Evolutionary conservation across 495 filamentous ascomycete species (phyloP).

Genomic region (Rhypophila decipiens): DNA sequence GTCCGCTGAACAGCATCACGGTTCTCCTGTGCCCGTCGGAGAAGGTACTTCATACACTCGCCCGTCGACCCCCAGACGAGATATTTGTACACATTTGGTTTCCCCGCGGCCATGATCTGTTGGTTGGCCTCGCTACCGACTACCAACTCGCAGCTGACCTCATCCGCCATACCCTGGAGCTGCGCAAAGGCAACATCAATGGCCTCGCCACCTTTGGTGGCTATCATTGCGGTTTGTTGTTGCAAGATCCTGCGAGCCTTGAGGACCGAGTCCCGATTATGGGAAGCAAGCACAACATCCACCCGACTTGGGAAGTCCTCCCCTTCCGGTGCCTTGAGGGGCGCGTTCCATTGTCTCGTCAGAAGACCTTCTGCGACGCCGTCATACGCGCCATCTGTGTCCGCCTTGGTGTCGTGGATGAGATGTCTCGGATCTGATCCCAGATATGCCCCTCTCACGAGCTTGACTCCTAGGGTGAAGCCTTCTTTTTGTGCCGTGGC

Average conservation of each 20-base stretch:
- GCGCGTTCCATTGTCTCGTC: constrained; percentile 38
- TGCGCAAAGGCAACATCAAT: constrained; percentile 76
- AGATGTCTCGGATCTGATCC: constrained; percentile 69
- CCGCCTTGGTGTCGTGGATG: constrained; percentile 73
- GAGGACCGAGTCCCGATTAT: constrained; percentile 77
- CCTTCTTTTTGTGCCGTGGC: constrained; percentile 56
- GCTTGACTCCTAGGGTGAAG: constrained; percentile 80
- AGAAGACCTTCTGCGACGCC: constrained; percentile 32
- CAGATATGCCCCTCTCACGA: constrained; percentile 89
- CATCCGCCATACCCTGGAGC: constrained; percentile 95
- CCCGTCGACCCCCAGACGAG: constrained; percentile 84
- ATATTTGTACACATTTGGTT: constrained; percentile 75
- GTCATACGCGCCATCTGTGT: constrained; percentile 53
- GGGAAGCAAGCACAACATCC: constrained; percentile 77
- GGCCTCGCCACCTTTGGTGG: constrained; percentile 24
- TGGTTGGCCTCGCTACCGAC: constrained; percentile 17
- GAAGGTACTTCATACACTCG: constrained; percentile 90
- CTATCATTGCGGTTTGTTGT: no score
- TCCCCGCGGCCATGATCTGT: constrained; percentile 3
- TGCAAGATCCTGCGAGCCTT: constrained; percentile 52
- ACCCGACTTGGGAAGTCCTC: constrained; percentile 54
- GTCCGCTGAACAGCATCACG: constrained; percentile 78
- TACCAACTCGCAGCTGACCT: constrained; percentile 79
- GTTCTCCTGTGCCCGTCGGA: constrained; percentile 85
- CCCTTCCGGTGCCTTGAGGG: constrained; percentile 33